Conservation (phyloP, 345 rosid genomes). For the Aquilaria malaccensis region DNA sequence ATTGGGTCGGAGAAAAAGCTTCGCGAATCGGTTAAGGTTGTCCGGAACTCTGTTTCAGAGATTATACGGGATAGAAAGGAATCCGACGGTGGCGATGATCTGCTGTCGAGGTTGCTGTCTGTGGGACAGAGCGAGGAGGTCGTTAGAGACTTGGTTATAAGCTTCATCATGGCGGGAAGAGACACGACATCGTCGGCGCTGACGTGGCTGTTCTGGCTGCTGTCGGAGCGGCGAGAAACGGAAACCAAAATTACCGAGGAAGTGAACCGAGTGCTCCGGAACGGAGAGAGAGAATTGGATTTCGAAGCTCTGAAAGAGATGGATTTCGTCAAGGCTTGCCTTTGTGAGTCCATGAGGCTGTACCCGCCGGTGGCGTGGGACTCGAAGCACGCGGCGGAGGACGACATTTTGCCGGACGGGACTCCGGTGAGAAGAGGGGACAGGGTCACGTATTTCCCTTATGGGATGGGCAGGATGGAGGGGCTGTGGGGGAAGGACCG, state of each 20-base stretch:
- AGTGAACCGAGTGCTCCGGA: constrained; percentile 15
- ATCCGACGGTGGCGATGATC: constrained; percentile 23
- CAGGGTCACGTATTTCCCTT: constrained; percentile 50
- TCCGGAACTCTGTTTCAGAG: constrained; percentile 28
- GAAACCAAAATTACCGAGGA: constrained; percentile 29
- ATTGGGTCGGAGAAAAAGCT: constrained; percentile 56
- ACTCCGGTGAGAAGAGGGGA: constrained; percentile 42
- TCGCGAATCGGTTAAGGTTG: constrained; percentile 28
- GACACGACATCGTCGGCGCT: constrained; percentile 67
- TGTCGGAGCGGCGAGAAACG: constrained; percentile 25
- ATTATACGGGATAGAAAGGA: constrained; percentile 25
- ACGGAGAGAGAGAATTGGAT: constrained; percentile 12
- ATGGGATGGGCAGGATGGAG: constrained; percentile 82
- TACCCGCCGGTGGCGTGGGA: constrained; percentile 77
- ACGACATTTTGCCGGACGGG: constrained; percentile 64
- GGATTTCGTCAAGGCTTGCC: constrained; percentile 44
- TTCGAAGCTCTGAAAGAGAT: constrained; percentile 38
- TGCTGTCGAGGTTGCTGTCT: constrained; percentile 41
- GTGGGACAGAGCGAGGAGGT: constrained; percentile 42
- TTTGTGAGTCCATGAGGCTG: constrained; percentile 66
- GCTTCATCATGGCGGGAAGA: constrained; percentile 68
- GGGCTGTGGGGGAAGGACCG: constrained; percentile 61
- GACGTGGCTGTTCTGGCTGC: constrained; percentile 70
- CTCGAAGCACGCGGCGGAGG: constrained; percentile 47
- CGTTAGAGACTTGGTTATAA: constrained; percentile 50